Conservation (phyloP, 1,284 basidiomycete genomes). For the Cystobasidium sp. region DNA sequence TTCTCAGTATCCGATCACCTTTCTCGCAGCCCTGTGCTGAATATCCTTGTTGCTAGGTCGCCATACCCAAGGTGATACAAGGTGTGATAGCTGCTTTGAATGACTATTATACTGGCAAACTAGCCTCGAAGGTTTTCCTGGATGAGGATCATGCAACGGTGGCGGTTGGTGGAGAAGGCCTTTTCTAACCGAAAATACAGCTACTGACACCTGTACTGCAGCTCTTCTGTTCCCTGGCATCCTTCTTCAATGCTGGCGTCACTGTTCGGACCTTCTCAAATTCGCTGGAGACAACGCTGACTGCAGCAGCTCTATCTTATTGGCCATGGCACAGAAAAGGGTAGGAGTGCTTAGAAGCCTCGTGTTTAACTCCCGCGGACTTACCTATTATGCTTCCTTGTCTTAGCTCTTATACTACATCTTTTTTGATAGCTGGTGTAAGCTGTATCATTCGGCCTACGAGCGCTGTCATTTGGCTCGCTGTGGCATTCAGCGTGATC, state of each 20-base stretch:
- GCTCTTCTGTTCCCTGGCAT: conserved; percentile 80
- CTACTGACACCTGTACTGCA: conserved; percentile 55
- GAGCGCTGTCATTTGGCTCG: conserved; percentile 81
- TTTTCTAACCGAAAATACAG: background rate
- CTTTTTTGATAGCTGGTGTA: conserved; percentile 68
- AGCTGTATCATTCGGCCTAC: conserved; percentile 84
- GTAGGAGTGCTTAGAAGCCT: conserved; percentile 37
- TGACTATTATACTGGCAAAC: conserved; percentile 72
- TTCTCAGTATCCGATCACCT: conserved; percentile 1
- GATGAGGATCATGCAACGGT: background rate
- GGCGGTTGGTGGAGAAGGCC: conserved; percentile 9
- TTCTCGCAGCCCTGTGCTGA: background rate
- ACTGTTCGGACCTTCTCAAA: conserved; percentile 90
- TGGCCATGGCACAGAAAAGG: conserved; percentile 64
- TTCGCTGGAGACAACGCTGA: conserved; percentile 85
- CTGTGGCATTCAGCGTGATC: conserved; percentile 65
- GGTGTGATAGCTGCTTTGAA: conserved; percentile 78
- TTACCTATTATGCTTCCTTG: conserved; percentile 46
- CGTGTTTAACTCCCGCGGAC: background rate
- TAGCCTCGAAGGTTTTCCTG: conserved; percentile 69
- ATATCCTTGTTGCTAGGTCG: conserved; percentile 50
- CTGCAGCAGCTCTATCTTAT: conserved; percentile 73
- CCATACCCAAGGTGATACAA: conserved; percentile 76
- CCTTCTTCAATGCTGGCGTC: conserved; percentile 83
- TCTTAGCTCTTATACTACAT: conserved; percentile 54